Conservation (phyloP, 441 rosid species). For the Kokia cookei region DNA sequence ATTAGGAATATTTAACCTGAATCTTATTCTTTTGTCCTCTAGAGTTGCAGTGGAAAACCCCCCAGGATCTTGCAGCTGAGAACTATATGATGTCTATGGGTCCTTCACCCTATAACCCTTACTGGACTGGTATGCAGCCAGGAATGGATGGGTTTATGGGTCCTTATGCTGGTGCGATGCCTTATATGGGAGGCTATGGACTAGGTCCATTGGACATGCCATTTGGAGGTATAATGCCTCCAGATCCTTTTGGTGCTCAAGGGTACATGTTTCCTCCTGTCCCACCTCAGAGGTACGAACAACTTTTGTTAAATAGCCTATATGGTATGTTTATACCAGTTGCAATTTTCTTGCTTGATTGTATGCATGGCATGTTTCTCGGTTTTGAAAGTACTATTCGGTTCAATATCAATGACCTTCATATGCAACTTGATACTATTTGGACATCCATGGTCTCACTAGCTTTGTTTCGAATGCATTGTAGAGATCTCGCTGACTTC, state of each 20-base stretch:
- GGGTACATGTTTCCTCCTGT: conserved; percentile 55
- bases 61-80: conserved; percentile 73
- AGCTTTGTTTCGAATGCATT: conserved; percentile 1
- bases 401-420: neutral
- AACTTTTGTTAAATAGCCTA: conserved; percentile 4
- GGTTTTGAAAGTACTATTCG: neutral
- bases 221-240: conserved; percentile 54
- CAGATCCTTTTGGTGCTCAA: conserved; percentile 58
- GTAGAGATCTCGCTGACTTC: conserved; percentile 74
- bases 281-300: conserved; percentile 56
- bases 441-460: neutral
- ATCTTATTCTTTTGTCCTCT: conserved; percentile 16
- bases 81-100: conserved; percentile 86
- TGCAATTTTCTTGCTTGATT: neutral
- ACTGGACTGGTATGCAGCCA: conserved; percentile 79
- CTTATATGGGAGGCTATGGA: conserved; percentile 74
- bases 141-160: conserved; percentile 75
- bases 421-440: neutral
- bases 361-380: neutral
- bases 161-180: conserved; percentile 67
- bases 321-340: neutral
- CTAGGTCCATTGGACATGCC: conserved; percentile 60
- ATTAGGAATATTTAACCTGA: neutral
- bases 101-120: conserved; percentile 67
- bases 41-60: conserved; percentile 78